Conservation (phyloP, 192 early-diverging fungal species). For the Backusella luteola region DNA sequence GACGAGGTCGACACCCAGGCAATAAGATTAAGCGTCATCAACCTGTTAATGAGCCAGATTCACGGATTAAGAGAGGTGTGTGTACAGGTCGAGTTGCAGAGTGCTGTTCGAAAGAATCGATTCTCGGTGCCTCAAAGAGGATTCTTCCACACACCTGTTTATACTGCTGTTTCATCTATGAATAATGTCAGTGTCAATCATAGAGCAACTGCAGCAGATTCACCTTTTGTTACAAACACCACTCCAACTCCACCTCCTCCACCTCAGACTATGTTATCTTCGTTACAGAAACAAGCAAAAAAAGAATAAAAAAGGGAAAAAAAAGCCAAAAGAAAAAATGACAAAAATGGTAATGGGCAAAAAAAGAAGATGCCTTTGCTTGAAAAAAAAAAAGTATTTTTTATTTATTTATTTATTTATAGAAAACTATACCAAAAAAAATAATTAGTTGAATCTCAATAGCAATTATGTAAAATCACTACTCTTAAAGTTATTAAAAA, state of each 20-base stretch:
- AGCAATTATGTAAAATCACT: not conserved
- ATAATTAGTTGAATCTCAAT: not conserved
- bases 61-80: slow-evolving; percentile 47
- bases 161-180: not conserved
- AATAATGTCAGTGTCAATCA: slow-evolving; percentile 14
- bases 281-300: slow-evolving; percentile 12
- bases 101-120: not conserved
- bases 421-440: not conserved
- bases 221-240: not conserved
- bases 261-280: not conserved
- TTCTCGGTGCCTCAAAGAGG: slow-evolving; percentile 6
- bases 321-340: not conserved
- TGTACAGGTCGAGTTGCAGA: slow-evolving; percentile 46
- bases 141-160: slow-evolving; percentile 16
- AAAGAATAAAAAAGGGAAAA: slow-evolving; percentile 7
- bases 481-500: not conserved
- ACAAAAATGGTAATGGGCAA: not conserved
- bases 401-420: too few relatives aligned
- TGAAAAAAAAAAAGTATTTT: not conserved
- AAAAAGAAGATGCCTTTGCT: not conserved
- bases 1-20: slow-evolving; percentile 27
- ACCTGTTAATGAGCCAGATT: slow-evolving; percentile 43
- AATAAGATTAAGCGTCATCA: slow-evolving; percentile 38
- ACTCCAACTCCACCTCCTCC: not conserved
- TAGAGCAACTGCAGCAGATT: not conserved